Evolutionary conservation across 2,329 filamentous ascomycete genomes (phyloP), one percentile per base, ranked within the genome.

Genomic region (Aspergillus japonicus): DNA sequence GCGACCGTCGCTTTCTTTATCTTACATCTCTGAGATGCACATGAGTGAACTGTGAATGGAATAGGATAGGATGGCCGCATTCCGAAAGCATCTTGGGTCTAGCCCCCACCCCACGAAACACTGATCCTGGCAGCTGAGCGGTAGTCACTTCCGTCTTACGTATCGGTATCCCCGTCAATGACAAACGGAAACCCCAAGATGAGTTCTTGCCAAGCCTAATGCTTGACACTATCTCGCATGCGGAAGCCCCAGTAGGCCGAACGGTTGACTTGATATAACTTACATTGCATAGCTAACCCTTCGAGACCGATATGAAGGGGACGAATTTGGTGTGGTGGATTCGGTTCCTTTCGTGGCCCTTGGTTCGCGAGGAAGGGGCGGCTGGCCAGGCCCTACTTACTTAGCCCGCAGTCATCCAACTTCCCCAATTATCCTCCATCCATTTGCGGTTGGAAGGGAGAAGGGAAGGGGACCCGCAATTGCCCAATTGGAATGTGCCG

Each of bases 321-420:
- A 44, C 33, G 26, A 19, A 44, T 19, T 44, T 19, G 3, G 39
- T 19, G 39, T 44, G 39, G 42, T 47, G 53, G 53, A n/a, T 35
- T 55, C 44, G 26, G 53, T 55, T 47, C 53, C 53, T 55, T 47
- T 47, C 6, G 23, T 4, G 53, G 33, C 47, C 53, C 53, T 47
- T 55, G 53, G 53, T 55, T 55, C 53, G 42, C 19, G 33, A 5
- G 39, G 35, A 26, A 21, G 24, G 31, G 53, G 42, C 31, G 12
- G 24, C 52, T 29, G 24, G 29, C 31, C 11, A 52, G 8, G 21
- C 44, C 19, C n/a, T 31, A 10, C 19, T 3, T 12, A 5, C 33
- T 12, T 35, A 35, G 33, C 23, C 23, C 23, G 23, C 11, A 35
- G 11, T 10, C 14, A 35, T 11, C 21, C 24, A 47, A 31, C 10